phyloP scores from a whole-genome alignment of 139 green algal species.

The Mesotaenium endlicherianum region DNA sequence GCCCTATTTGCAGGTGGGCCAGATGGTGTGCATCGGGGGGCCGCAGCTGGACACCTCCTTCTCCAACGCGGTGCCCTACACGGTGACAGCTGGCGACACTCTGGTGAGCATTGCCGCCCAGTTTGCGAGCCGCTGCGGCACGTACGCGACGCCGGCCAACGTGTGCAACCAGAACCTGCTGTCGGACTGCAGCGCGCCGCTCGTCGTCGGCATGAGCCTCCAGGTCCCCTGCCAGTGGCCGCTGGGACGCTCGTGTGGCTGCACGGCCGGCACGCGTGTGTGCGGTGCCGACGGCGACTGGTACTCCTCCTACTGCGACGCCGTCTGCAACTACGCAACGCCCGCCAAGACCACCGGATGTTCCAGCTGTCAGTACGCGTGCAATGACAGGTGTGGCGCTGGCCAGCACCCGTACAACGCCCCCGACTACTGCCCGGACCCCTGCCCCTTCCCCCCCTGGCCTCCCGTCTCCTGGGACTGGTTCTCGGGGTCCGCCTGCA shows the following conservation, averaged over 20 bases:
- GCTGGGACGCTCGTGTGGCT: slow-evolving; percentile 5
- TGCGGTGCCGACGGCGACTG: slow-evolving; percentile 14
- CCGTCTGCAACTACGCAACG: slow-evolving; percentile 29
- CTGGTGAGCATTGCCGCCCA: not conserved
- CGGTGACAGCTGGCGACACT: not conserved
- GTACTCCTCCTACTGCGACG: slow-evolving; percentile 39
- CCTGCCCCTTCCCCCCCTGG: not conserved
- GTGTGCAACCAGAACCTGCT: too few species aligned
- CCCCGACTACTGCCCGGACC: not conserved
- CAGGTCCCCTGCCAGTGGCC: slow-evolving; percentile 15
- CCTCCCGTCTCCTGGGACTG: too few species aligned
- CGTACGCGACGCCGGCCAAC: not conserved
- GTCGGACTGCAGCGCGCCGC: not conserved
- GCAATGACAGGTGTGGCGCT: not conserved
- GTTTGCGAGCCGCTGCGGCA: not conserved
- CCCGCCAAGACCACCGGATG: not conserved
- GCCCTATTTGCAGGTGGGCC: slow-evolving; percentile 19
- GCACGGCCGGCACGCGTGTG: not conserved
- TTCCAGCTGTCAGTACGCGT: slow-evolving; percentile 1
- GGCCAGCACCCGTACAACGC: not conserved
- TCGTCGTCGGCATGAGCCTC: not conserved
- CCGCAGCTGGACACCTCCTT: too few species aligned
- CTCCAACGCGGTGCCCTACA: slow-evolving; percentile 17
- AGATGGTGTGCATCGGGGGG: slow-evolving; percentile 12
- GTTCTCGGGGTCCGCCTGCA: too few species aligned